A percentile compares a stretch with the other conserved stretches of the same genome.
Conservation (phyloP, 768 basidiomycete genomes). For the Strobilomyces echinocephalus region DNA sequence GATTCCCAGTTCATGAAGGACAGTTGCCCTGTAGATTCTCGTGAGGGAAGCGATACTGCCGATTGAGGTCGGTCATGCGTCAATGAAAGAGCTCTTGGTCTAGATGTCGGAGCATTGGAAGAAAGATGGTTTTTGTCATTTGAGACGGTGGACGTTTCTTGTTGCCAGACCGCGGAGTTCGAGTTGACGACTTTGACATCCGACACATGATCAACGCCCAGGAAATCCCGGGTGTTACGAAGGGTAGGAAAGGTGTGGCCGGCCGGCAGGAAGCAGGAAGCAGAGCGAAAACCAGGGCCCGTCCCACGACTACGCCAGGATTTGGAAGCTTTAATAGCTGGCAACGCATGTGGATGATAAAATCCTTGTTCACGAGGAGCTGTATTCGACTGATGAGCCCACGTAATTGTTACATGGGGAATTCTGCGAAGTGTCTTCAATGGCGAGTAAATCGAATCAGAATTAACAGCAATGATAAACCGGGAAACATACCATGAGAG, state of each 20-base stretch:
- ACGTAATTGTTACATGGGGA: constrained; percentile 70
- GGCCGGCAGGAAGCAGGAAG: constrained; percentile 13
- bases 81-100: constrained; percentile 30
- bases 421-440: constrained; percentile 62
- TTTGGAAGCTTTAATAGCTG: constrained; percentile 4
- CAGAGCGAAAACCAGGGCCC: constrained; percentile 6
- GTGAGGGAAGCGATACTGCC: constrained; percentile 16
- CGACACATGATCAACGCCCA: background rate
- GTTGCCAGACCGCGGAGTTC: constrained; percentile 13
- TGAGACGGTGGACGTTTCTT: background rate
- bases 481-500: constrained; percentile 53
- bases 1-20: constrained; percentile 27
- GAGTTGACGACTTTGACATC: background rate
- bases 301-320: constrained; percentile 19
- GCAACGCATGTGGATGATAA: constrained; percentile 11
- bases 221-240: background rate
- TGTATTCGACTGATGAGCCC: constrained; percentile 61
- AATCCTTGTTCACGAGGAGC: constrained; percentile 14
- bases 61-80: constrained; percentile 24
- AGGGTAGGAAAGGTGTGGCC: constrained; percentile 17
- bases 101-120: constrained; percentile 9
- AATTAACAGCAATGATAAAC: background rate
- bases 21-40: constrained; percentile 27
- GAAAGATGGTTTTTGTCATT: constrained; percentile 1
- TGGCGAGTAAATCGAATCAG: constrained; percentile 1